Base-by-base conservation (phyloP, 2,329 filamentous ascomycete genomes). In the Xylaria sp. region DNA sequence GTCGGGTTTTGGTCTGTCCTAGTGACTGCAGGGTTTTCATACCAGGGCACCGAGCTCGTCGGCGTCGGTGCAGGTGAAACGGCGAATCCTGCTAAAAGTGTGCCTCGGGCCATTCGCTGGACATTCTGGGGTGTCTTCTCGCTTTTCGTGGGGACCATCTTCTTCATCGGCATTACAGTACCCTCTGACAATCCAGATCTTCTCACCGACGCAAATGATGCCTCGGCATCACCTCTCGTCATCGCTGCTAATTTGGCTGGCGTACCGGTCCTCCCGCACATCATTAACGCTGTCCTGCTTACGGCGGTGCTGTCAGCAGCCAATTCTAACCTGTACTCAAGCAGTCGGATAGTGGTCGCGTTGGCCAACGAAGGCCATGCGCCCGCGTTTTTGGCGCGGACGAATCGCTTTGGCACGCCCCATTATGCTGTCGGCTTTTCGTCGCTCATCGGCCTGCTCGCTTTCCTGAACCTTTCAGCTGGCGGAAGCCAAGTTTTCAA, bases 11-110 rank as follows among this genome's bases (percentile, higher is more conserved):
- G 89, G 88, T 84, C 87, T 36, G 88, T 90, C 18, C 81, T 92
- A 46, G 86, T 92, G 71, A 89, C 88, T 60, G 90, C 90, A 25
- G 88, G 86, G n/a, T 91, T 92, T 77, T 87, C 87, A 23, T 92
- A 87, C 79, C 89, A 91, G 78, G 92, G 92, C 48, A 88, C 91
- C 2, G 92, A 94, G 80, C 85, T 93, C 18, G 91, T 93, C 9
- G 92, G 89, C 69, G 88, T 95, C 56, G 91, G 90, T n/a, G 92
- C 92, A 4, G 92, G 91, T 68, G 92, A 95, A 81, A 91, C 90
- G 8, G 86, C 87, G 56, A 89, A 93, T 76, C 92, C 92, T 6
- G 85, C 87, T 72, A 91, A 90, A 80, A 90, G 87, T 18, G 90
- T 95, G 59, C 92, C 92, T 0, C 82, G 83, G 13, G 92, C 92